Conservation (phyloP, 352 stramenopile species). For the Phytophthora hybrid region DNA sequence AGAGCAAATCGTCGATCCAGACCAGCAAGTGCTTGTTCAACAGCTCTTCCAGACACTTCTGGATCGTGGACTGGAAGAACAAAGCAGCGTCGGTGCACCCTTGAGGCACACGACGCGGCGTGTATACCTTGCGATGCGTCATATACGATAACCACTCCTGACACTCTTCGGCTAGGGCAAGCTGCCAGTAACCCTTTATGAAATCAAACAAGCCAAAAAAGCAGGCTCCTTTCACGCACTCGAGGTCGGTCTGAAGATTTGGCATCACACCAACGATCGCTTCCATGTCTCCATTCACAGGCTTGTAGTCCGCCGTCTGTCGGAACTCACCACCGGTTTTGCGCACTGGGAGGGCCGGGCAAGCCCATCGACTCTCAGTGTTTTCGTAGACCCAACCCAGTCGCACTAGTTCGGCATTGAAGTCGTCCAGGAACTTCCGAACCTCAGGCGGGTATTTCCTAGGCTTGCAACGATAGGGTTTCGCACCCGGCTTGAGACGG, state of each 20-base stretch:
- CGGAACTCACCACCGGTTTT: conserved; percentile 25
- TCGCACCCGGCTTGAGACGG: conserved; percentile 12
- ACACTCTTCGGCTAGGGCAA: conserved; percentile 9
- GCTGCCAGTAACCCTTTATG: conserved; percentile 16
- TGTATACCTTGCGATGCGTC: conserved; percentile 23
- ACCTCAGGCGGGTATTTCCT: conserved; percentile 22
- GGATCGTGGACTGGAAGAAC: conserved; percentile 10
- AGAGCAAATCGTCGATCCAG: conserved; percentile 40
- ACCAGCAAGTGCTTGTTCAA: conserved; percentile 13
- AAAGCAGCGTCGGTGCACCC: conserved; percentile 4
- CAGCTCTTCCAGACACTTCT: conserved; percentile 4
- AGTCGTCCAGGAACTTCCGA: conserved; percentile 16
- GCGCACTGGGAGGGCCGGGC: conserved; percentile 1
- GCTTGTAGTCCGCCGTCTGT: conserved; percentile 34
- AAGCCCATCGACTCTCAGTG: conserved; percentile 23
- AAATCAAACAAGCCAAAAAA: conserved; percentile 26
- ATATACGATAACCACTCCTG: no score
- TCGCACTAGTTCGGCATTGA: conserved; percentile 27
- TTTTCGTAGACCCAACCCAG: conserved; percentile 32
- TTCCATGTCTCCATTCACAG: conserved; percentile 23
- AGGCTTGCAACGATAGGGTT: conserved; percentile 24
- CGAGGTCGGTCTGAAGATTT: conserved; percentile 11
- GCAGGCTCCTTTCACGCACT: background rate
- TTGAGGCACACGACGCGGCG: background rate
- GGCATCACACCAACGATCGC: conserved; percentile 35